Base-by-base conservation (phyloP, 495 filamentous ascomycete species). In the Podospora tetraspora region DNA sequence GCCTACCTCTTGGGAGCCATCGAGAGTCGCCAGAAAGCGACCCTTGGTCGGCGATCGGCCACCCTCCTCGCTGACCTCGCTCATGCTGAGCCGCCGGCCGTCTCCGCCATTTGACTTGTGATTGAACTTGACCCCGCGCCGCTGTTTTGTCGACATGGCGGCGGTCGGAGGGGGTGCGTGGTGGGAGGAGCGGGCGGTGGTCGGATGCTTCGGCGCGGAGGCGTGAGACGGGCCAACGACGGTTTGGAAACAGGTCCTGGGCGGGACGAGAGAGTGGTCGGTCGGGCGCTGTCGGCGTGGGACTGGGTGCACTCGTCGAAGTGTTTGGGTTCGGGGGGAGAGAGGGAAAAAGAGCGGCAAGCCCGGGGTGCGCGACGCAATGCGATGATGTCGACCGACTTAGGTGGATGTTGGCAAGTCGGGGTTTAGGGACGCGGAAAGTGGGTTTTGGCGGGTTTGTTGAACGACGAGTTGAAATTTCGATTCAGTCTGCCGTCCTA, bases 101-200 rank as follows among this genome's bases (percentile, higher is more conserved):
- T 85, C 83, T 52, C 70, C 64, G 61, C 70, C 64, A 59, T 85
- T 86, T 43, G 66, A 69, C 80, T 81, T 84, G 76, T 91, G 88
- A 70, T 88, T 87, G 79, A 97, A 97, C 75, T 92, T 89, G 73
- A 97, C 92, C 79, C 89, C 89, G 73, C 92, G 87, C 76, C 91
- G 89, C 16, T 72, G 69, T 59, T 70, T 72, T 27, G 69, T 71
- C 71, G 72, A 70, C 77, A 76, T 77, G 67, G 64, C 64, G 64
- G 52, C 24, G 52, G 63, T n/a, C 25, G 19, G 27, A 12, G n/a
- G 30, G 30, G 57, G 8, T 22, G 61, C 23, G 32, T 10, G 32
- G 27, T 22, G 16, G 52, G n/a, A 52, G 52, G 13, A 23, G 29
- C 23, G 37, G 27, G 21, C 62, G 23, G 62, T 29, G 3, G 43